These are phyloP conservation scores for Sedum album DNA, from an alignment of 164 flowering plant species.

Conservation along the genomic window DNA sequence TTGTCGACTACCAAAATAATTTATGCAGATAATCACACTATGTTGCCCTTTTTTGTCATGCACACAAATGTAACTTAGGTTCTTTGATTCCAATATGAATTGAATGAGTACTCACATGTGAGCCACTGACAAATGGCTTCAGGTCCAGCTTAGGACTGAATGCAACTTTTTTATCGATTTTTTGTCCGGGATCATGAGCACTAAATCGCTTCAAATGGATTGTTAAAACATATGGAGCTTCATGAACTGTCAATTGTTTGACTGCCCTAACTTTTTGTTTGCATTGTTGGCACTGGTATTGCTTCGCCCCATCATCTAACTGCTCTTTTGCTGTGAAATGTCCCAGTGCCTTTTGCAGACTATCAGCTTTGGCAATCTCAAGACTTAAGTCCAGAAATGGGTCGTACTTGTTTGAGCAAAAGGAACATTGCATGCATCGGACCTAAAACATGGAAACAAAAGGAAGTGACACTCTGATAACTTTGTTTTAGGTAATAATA, in stretches of 20 bases:
- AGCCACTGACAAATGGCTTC: constrained; percentile 72
- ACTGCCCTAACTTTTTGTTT: constrained; percentile 86
- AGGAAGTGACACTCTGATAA: not conserved
- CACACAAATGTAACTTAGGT: not conserved
- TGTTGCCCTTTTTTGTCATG: not conserved
- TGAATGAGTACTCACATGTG: constrained; percentile 51
- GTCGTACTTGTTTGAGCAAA: constrained; percentile 77
- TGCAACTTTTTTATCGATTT: constrained; percentile 66
- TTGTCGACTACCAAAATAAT: not conserved
- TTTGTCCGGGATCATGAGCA: constrained; percentile 54
- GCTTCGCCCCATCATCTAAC: constrained; percentile 85
- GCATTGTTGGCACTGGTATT: constrained; percentile 83
- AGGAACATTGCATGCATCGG: constrained; percentile 76
- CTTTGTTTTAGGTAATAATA: not conserved
- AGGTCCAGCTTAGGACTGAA: constrained; percentile 65
- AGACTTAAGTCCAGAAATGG: constrained; percentile 95
- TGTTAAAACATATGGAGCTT: constrained; percentile 86
- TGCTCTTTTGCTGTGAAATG: constrained; percentile 73
- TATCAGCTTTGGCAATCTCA: constrained; percentile 76
- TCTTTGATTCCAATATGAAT: constrained; percentile 2
- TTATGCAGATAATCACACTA: not conserved
- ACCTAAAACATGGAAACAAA: constrained; percentile 38
- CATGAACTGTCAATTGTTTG: constrained; percentile 80
- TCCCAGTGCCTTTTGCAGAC: constrained; percentile 60
- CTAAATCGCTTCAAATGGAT: constrained; percentile 90